phyloP scores from a whole-genome alignment of 2,329 filamentous ascomycete species.

The Dactylella cylindrospora region DNA sequence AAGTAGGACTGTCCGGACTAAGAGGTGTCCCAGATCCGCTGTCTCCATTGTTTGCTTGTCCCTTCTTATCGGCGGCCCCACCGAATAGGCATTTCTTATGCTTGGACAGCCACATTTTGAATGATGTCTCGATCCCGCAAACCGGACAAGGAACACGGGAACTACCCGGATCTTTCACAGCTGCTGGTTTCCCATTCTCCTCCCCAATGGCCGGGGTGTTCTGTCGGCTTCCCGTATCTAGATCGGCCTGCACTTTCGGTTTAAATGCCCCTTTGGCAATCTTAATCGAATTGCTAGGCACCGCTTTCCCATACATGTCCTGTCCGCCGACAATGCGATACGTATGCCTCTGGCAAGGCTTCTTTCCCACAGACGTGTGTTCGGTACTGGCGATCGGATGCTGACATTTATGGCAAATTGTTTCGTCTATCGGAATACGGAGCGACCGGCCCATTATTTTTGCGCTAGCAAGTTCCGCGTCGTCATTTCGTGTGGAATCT shows the following conservation, averaged over 20 bases:
- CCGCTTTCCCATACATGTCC: conserved; percentile 38
- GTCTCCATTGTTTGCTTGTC: conserved; percentile 28
- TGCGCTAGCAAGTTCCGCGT: conserved; percentile 29
- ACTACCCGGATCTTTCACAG: conserved; percentile 31
- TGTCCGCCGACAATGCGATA: conserved; percentile 22
- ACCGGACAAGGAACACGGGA: conserved; percentile 21
- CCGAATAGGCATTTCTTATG: conserved; percentile 31
- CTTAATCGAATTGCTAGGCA: conserved; percentile 23
- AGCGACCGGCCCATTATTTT: conserved; percentile 37
- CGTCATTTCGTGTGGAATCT: conserved; percentile 28
- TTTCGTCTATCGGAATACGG: conserved; percentile 30
- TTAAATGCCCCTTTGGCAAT: conserved; percentile 27
- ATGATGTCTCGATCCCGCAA: conserved; percentile 29
- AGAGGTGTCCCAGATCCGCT: conserved; percentile 38
- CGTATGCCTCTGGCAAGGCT: conserved; percentile 26
- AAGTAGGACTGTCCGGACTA: conserved; percentile 32
- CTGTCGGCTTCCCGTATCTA: conserved; percentile 13
- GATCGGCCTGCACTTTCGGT: conserved; percentile 11
- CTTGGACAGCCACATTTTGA: conserved; percentile 36
- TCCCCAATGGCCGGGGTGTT: conserved; percentile 29
- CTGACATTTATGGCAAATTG: conserved; percentile 38
- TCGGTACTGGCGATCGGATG: conserved; percentile 30
- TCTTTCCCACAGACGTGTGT: conserved; percentile 24
- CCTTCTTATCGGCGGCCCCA: conserved; percentile 28
- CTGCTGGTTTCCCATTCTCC: conserved; percentile 25